Conservation (phyloP, 176 grass and related monocot species). For the Paspalum notatum region DNA sequence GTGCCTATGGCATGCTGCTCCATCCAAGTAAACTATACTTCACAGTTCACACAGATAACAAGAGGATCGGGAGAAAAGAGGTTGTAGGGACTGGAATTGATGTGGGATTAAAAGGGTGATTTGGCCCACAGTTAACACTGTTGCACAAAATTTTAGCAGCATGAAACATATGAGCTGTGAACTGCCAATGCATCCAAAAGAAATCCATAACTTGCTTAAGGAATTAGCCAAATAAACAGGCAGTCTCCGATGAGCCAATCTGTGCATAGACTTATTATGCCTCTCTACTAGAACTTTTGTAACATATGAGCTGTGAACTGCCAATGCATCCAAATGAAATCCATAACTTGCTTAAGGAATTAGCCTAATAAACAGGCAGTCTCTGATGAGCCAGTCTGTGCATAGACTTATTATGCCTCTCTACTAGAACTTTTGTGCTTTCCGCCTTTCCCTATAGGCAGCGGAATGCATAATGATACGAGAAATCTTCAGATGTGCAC, state of each 20-base stretch:
- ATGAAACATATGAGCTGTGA: no score
- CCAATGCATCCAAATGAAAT: no score
- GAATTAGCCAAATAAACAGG: constrained; percentile 34
- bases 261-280: not conserved
- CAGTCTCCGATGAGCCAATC: not conserved
- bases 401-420: not conserved
- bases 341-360: no score
- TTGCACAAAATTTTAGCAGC: not conserved
- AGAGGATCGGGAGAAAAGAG: not conserved
- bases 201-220: not conserved
- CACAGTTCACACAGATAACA: not conserved
- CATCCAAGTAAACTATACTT: constrained; percentile 26
- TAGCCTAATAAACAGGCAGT: constrained; percentile 18
- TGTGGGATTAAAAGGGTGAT: constrained; percentile 2
- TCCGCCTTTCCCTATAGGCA: not conserved
- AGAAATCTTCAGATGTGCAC: not conserved
- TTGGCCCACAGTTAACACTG: not conserved
- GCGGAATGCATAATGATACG: not conserved
- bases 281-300: constrained; percentile 7
- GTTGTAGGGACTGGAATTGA: not conserved
- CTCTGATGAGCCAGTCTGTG: not conserved
- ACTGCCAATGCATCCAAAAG: no score
- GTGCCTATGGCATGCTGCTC: not conserved
- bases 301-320: no score
- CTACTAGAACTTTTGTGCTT: constrained; percentile 17